Evolutionary conservation across 2,329 filamentous ascomycete species (phyloP), one percentile per base, ranked within the genome.

Genomic region (Colletotrichum endophyticum): DNA sequence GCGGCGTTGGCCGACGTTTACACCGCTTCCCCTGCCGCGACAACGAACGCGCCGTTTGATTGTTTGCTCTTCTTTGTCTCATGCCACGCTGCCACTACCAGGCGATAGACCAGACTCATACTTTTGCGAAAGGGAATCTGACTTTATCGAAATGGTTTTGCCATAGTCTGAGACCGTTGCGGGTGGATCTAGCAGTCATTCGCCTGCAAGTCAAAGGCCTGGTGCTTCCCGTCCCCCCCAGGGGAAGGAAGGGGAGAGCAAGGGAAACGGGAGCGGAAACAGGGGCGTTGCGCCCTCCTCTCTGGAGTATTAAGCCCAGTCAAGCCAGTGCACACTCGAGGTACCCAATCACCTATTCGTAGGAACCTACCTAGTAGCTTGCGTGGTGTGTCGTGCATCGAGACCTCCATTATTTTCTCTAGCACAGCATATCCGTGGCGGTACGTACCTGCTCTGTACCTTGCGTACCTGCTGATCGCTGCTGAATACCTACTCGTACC

Each of bases 161-260:
- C 70, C 57, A 68, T 76, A 61, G 73, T 69, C 70, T 66, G 59
- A 76, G 73, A 76, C 64, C 66, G 36, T 57, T 69, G 44, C 19
- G 34, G 27, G 70, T 73, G 70, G 73, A 73, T 67, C 73, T 68
- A 56, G 11, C 73, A 56, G 62, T 59, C 56, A 63, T 53, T 73
- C 66, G 56, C 28, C 49, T 70, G 69, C 62, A 67, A 72, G 69
- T 44, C 25, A 72, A 27, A 36, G 56, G 44, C 44, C 44, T 49
- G 44, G 44, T 49, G 44, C 44, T 22, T 49, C 44, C 44, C 44
- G 28, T 44, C 39, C 39, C 19, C 19, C 44, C 44, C 44, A 49
- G 44, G 19, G 44, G 44, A 49, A 49, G 44, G 44, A 49, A 49
- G 44, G 44, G 44, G 13, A 49, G 44, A 11, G 44, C 44, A 49